phyloP scores from a whole-genome alignment of 441 rosid species.

The Theobroma grandiflorum region DNA sequence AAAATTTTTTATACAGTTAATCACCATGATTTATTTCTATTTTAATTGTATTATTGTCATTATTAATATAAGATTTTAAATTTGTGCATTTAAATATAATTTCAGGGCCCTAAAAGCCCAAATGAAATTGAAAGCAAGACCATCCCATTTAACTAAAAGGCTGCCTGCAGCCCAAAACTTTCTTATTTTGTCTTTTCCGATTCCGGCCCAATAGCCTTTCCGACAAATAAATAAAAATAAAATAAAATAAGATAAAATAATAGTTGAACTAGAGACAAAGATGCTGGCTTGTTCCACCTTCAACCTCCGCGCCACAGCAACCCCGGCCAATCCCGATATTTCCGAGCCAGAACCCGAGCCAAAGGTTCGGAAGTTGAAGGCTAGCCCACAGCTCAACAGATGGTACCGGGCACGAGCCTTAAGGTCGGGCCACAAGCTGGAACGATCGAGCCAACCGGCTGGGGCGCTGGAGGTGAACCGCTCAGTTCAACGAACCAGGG shows the following conservation, averaged over 20 bases:
- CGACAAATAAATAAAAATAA: background rate
- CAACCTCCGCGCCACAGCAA: slow-evolving; percentile 42
- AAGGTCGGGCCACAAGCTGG: slow-evolving; percentile 70
- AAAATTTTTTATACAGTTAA: no score
- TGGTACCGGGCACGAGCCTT: slow-evolving; percentile 90
- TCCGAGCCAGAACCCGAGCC: slow-evolving; percentile 44
- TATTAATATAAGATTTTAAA: no score
- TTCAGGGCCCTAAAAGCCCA: background rate
- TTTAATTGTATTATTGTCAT: no score
- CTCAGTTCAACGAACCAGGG: slow-evolving; percentile 29
- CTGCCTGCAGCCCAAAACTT: background rate
- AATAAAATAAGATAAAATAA: background rate
- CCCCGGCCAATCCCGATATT: slow-evolving; percentile 33
- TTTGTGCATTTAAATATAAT: no score
- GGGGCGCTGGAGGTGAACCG: slow-evolving; percentile 31
- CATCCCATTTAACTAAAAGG: background rate
- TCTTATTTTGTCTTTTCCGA: background rate
- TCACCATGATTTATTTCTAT: no score
- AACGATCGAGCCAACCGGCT: slow-evolving; percentile 47
- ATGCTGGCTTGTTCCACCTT: slow-evolving; percentile 52
- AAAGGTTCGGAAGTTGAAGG: slow-evolving; percentile 58
- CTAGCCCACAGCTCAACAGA: slow-evolving; percentile 76
- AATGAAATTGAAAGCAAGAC: background rate
- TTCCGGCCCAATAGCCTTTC: background rate
- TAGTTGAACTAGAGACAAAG: background rate